phyloP scores from a whole-genome alignment of 257 asterid species.

The Nicotiana otophora region DNA sequence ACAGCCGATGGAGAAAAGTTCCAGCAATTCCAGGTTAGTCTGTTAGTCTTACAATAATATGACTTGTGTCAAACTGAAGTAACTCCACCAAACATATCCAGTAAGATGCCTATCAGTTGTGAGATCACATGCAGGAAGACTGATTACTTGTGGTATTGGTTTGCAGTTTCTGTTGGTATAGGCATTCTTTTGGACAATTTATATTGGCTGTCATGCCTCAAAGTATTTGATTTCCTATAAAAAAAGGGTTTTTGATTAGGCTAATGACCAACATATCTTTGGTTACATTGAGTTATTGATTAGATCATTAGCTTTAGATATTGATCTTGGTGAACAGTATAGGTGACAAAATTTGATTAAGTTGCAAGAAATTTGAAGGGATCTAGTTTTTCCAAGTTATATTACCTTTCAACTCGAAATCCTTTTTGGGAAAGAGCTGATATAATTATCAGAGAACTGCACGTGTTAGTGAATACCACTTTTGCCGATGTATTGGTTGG shows the following conservation, averaged over 20 bases:
- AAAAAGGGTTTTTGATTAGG: background rate
- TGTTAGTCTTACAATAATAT: background rate
- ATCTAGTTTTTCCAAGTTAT: background rate
- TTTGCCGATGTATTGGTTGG: background rate
- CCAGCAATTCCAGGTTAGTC: slow-evolving; percentile 88
- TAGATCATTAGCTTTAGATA: background rate
- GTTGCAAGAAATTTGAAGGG: background rate
- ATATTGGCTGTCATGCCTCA: background rate
- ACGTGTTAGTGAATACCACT: background rate
- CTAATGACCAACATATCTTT: background rate
- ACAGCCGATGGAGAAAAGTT: slow-evolving; percentile 97
- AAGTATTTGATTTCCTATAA: background rate
- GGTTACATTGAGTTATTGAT: background rate
- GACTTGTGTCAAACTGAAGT: background rate
- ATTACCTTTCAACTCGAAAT: background rate
- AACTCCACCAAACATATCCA: background rate
- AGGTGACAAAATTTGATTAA: background rate
- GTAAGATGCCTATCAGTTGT: background rate
- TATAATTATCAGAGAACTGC: background rate
- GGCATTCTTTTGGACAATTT: background rate
- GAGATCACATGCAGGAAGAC: background rate
- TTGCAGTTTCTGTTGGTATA: slow-evolving; percentile 3
- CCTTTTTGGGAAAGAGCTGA: background rate
- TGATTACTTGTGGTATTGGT: background rate
- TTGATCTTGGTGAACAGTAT: background rate